Conservation (phyloP, 176 grass and related monocot species). For the Thalia dealbata region DNA sequence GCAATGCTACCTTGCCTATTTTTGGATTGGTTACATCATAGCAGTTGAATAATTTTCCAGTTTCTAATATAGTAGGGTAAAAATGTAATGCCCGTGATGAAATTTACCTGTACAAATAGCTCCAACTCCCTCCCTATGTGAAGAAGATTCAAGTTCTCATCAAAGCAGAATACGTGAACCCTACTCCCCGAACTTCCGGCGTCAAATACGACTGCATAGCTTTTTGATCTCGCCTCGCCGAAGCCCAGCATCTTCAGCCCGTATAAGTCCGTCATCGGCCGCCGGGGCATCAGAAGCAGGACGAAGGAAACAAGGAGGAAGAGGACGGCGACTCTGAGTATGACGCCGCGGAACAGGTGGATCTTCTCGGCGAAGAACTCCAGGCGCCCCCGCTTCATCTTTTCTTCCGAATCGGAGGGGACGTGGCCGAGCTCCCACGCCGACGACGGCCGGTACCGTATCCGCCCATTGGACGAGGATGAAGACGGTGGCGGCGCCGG, state of each 20-base stretch:
- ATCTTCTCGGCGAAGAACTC: slow-evolving; percentile 49
- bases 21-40: neutral
- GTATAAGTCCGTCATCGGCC: slow-evolving; percentile 10
- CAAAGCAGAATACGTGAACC: slow-evolving; percentile 90
- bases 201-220: slow-evolving; percentile 83
- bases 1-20: neutral
- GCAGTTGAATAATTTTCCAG: neutral
- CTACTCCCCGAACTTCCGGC: slow-evolving; percentile 92
- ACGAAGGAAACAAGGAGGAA: slow-evolving; percentile 65
- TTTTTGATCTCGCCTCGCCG: slow-evolving; percentile 32
- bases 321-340: slow-evolving; percentile 53
- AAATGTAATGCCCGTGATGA: neutral
- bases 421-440: slow-evolving; percentile 47
- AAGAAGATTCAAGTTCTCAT: slow-evolving; percentile 65
- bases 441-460: slow-evolving; percentile 76
- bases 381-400: slow-evolving; percentile 59
- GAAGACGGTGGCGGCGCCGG: slow-evolving; percentile 60
- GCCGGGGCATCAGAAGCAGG: slow-evolving; percentile 52
- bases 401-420: slow-evolving; percentile 25
- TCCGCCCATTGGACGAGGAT: slow-evolving; percentile 48
- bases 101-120: slow-evolving; percentile 78
- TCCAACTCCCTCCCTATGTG: slow-evolving; percentile 79
- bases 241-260: slow-evolving; percentile 39
- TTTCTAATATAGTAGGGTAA: neutral
- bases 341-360: slow-evolving; percentile 62